phyloP scores from a whole-genome alignment of 176 grass and related monocot genomes.

The bread wheat (Triticum aestivum) region IWGSC_CS_RefSeq_v2.1 NC_057804.1:139741299-139741798 shows the following conservation, averaged over 20 bases:
- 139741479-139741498: slow-evolving; percentile 85
- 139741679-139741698: slow-evolving; percentile 59
- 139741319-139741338: too few species aligned
- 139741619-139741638: slow-evolving; percentile 73
- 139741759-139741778: not conserved
- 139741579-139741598: slow-evolving; percentile 42
- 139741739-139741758: not conserved
- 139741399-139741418: slow-evolving; percentile 69
- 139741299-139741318: too few species aligned
- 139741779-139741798: not conserved
- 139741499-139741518: slow-evolving; percentile 72
- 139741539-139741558: not conserved
- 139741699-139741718: not conserved
- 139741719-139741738: not conserved
- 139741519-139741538: not conserved
- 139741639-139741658: slow-evolving; percentile 84
- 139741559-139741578: not conserved
- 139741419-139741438: slow-evolving; percentile 75
- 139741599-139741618: slow-evolving; percentile 85
- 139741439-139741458: slow-evolving; percentile 94
- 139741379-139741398: slow-evolving; percentile 81
- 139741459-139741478: slow-evolving; percentile 92
- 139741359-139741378: not conserved
- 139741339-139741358: not conserved
- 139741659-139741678: slow-evolving; percentile 78